Evolutionary conservation across 495 filamentous ascomycete species (phyloP).

Genomic region (Trichoderma reesei): DNA sequence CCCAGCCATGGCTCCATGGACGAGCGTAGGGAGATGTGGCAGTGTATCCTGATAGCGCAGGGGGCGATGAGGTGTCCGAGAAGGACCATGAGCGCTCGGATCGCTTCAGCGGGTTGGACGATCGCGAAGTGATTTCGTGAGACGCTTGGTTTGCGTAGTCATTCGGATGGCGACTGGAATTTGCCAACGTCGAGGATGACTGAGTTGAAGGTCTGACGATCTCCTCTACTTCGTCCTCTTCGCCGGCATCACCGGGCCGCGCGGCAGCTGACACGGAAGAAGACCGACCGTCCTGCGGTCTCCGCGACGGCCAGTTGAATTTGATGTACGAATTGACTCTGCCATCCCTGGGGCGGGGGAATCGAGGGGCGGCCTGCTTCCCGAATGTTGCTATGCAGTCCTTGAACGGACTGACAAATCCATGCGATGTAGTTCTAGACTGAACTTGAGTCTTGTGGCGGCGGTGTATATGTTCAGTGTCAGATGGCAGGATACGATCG

Average conservation of each 20-base stretch:
- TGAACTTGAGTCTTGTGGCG: background rate
- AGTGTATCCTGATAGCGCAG: background rate
- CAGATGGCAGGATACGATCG: background rate
- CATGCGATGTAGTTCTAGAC: background rate
- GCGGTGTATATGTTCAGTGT: background rate
- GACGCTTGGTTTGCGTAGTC: background rate
- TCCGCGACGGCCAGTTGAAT: background rate
- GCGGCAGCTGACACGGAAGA: background rate
- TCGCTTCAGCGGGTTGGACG: background rate
- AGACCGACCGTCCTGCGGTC: background rate
- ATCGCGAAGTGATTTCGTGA: background rate
- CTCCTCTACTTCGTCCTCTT: background rate
- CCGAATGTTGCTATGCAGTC: background rate
- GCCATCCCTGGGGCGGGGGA: background rate
- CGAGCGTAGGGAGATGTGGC: background rate
- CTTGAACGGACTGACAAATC: slow-evolving; percentile 4
- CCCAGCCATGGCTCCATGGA: background rate
- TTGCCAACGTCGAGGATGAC: background rate
- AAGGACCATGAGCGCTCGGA: background rate
- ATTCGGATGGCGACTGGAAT: background rate
- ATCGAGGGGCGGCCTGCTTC: background rate
- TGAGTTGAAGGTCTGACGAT: background rate
- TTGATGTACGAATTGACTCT: slow-evolving; percentile 8
- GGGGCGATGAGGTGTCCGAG: background rate
- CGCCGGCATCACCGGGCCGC: background rate